phyloP scores from a whole-genome alignment of 1,284 basidiomycete species.

The Ceratobasidium sp. region DNA sequence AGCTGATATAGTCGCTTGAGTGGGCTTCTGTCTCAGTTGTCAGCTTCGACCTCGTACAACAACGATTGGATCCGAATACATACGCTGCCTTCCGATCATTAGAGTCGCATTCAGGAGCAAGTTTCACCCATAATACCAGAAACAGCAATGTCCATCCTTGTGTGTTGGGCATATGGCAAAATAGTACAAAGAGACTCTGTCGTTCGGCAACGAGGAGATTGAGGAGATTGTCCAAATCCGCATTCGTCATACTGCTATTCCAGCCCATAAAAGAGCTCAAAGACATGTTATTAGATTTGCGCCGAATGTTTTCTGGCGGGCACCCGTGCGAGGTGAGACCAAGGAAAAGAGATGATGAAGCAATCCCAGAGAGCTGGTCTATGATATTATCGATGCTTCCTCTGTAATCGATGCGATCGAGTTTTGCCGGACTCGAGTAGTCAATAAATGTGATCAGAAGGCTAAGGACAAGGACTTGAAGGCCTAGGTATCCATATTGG shows the following conservation, averaged over 20 bases:
- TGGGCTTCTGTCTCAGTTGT: not conserved
- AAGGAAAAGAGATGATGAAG: not conserved
- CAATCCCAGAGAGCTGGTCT: not conserved
- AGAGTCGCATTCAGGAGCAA: not conserved
- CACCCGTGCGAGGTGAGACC: not conserved
- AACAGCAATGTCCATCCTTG: not conserved
- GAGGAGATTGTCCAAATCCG: not conserved
- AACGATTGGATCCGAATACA: not conserved
- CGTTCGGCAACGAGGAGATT: not conserved
- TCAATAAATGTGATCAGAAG: conserved; percentile 6
- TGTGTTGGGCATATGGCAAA: not conserved
- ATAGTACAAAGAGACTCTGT: not conserved
- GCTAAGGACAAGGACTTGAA: not conserved
- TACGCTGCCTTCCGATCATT: not conserved
- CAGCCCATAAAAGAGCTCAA: not conserved
- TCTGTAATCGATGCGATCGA: not conserved
- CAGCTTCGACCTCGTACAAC: not conserved
- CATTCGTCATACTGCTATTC: not conserved
- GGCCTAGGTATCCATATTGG: not conserved
- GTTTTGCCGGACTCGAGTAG: not conserved
- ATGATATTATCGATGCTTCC: not conserved
- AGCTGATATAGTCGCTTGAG: conserved; percentile 7
- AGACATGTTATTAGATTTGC: not conserved
- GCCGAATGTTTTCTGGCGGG: not conserved
- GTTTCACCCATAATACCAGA: not conserved